Base-by-base conservation (phyloP, 192 early-diverging fungal species). In the Rhizoclosmatium sp. region DNA sequence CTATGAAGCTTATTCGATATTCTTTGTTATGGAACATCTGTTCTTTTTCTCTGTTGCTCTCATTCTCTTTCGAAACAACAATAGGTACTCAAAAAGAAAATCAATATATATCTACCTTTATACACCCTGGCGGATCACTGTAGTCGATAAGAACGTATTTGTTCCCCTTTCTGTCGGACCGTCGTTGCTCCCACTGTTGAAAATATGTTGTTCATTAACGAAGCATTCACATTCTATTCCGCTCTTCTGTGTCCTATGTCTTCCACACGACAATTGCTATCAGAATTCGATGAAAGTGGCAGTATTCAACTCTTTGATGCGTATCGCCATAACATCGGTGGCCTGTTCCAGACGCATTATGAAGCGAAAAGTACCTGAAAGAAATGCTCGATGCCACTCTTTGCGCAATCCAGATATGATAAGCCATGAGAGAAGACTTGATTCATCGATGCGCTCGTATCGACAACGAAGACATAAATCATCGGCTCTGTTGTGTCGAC, bases 401-500 rank as follows among this genome's bases (percentile, higher is more conserved):
- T 94, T 62, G 93, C 92, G 60, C 90, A 89, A 49, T 92, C 92
- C 54, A 95, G 70, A 59, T 89, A 91, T 5, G 88, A 85, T 76
- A 92, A 80, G 61, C 87, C 85, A 51, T 84, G 80, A 61, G 87
- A 81, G 76, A 92, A 91, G 69, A 82, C 74, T 72, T 85, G 78
- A 85, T 93, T 94, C 94, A 95, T 95, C 14, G 93, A 94, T 76
- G 88, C 93, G 78, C 91, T 92, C 3, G 91, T 94, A 85, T 95
- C 94, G 16, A 95, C 82, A n/a, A 95, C 78, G 83, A 95, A 95
- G 1, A 91, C 85, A 71, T 83, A 87, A 42, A 87, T 78, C 86
- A 87, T 87, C 16, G 5, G 51, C 16, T 54, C 9, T 54, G 51
- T 54, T 31, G 31, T 31, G 31, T 31, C 31, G 31, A 31, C 31